Percentiles rank a stretch among this genome's conserved stretches.
phyloP scores from a whole-genome alignment of 208 protist species.

The Wallacemonas sp. region DNA sequence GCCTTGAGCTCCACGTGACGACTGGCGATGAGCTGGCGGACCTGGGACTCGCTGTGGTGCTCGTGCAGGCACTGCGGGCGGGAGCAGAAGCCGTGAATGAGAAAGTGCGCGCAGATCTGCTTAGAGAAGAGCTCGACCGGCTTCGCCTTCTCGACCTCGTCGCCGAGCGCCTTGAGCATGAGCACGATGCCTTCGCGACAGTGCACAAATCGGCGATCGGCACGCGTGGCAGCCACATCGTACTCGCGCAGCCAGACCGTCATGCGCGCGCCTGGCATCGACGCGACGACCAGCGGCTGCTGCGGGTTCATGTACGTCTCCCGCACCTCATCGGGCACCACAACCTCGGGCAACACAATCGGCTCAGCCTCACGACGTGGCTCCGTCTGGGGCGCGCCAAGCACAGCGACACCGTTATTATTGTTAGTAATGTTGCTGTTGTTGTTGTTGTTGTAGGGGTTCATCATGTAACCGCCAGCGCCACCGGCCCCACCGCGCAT shows the following conservation, averaged over 20 bases:
- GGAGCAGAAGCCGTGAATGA: constrained; percentile 85
- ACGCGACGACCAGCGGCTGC: constrained; percentile 70
- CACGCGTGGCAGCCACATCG: constrained; percentile 45
- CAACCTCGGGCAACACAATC: constrained; percentile 37
- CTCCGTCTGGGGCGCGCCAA: constrained; percentile 11
- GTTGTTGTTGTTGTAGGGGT: constrained; percentile 22
- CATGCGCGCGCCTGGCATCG: constrained; percentile 79
- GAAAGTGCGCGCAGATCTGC: constrained; percentile 87
- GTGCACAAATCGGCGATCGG: constrained; percentile 71
- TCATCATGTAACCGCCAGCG: constrained; percentile 19
- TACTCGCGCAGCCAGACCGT: constrained; percentile 85
- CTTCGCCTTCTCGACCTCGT: constrained; percentile 75
- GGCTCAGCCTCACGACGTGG: constrained; percentile 57
- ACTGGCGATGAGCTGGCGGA: constrained; percentile 75
- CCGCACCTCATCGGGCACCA: constrained; percentile 65
- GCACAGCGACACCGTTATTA: constrained; percentile 10
- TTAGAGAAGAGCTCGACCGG: constrained; percentile 86
- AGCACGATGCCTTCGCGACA: constrained; percentile 76
- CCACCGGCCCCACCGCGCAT: constrained; percentile 20
- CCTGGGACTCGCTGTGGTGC: constrained; percentile 81
- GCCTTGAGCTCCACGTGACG: constrained; percentile 74
- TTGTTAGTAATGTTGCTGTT: constrained; percentile 13
- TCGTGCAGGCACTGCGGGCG: constrained; percentile 76
- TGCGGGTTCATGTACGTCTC: constrained; percentile 69
- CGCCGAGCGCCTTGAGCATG: constrained; percentile 75